Evolutionary conservation across 345 rosid genomes (phyloP).

Genomic region (Acer yangbiense): DNA sequence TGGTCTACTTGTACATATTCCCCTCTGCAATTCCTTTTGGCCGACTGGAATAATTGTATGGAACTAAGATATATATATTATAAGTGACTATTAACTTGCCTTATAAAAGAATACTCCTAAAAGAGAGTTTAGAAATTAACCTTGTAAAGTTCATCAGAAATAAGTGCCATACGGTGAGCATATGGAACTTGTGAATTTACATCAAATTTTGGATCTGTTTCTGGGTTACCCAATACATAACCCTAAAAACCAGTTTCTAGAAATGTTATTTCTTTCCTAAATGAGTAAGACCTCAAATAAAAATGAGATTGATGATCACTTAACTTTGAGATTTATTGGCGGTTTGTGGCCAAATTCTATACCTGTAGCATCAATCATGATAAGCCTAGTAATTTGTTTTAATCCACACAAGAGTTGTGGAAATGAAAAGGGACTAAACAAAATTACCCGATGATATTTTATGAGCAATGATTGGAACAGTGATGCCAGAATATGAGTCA

Average conservation of each 20-base stretch:
- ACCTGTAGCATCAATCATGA: slow-evolving; percentile 17
- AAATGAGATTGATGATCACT: not conserved
- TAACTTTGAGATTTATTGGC: slow-evolving; percentile 42
- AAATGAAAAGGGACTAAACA: not conserved
- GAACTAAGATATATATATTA: too few species aligned
- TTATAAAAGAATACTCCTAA: not conserved
- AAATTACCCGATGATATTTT: slow-evolving; percentile 20
- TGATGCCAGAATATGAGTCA: slow-evolving; percentile 23
- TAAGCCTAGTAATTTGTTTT: not conserved
- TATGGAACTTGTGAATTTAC: slow-evolving; percentile 34
- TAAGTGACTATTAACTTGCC: too few species aligned
- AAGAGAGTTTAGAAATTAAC: slow-evolving; percentile 22
- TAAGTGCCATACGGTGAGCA: slow-evolving; percentile 52
- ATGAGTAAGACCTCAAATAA: not conserved
- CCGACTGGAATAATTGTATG: slow-evolving; percentile 15
- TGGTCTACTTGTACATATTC: slow-evolving; percentile 20
- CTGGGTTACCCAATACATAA: slow-evolving; percentile 48
- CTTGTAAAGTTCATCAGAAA: slow-evolving; percentile 61
- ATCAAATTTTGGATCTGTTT: slow-evolving; percentile 29
- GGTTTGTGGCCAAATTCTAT: slow-evolving; percentile 23
- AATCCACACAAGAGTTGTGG: not conserved
- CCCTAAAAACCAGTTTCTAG: slow-evolving; percentile 34
- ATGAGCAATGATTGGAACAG: slow-evolving; percentile 16
- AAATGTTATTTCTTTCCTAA: not conserved
- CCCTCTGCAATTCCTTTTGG: slow-evolving; percentile 32